A percentile compares a stretch with the other conserved stretches of the same genome.
These are phyloP conservation scores for Metschnikowia vanudenii DNA, from an alignment of 805 yeast species.

Conservation along the genomic window DNA sequence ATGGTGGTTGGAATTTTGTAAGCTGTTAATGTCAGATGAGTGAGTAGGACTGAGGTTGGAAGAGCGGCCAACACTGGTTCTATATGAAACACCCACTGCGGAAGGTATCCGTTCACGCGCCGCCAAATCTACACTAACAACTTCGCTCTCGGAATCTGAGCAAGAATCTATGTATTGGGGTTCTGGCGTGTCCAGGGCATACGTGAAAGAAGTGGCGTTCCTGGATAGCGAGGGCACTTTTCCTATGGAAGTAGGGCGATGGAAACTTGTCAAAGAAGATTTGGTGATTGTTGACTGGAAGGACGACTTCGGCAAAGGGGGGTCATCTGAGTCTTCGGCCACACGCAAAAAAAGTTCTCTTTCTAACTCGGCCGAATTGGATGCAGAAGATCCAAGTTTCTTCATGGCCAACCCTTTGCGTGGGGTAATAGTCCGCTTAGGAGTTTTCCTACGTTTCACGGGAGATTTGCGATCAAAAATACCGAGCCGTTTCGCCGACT, in stretches of 20 bases:
- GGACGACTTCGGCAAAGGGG: background rate
- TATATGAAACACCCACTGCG: background rate
- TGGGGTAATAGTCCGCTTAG: conserved; percentile 15
- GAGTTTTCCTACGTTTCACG: conserved; percentile 5
- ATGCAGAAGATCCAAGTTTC: conserved; percentile 18
- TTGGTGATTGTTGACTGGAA: background rate
- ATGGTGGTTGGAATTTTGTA: no score
- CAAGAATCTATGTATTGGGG: conserved; percentile 7
- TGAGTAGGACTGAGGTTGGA: no score
- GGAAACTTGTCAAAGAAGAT: background rate
- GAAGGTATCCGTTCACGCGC: conserved; percentile 2
- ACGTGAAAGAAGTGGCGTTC: conserved; percentile 6
- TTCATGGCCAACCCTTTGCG: conserved; percentile 40
- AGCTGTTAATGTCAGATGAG: no score
- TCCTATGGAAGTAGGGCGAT: background rate
- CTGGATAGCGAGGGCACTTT: conserved; percentile 6
- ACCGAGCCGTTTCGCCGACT: conserved; percentile 36
- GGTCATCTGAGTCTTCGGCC: background rate
- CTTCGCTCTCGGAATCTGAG: conserved; percentile 12
- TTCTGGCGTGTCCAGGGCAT: conserved; percentile 10
- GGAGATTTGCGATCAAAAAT: conserved; percentile 19
- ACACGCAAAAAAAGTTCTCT: conserved; percentile 7
- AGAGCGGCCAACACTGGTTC: no score
- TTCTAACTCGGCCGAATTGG: conserved; percentile 11
- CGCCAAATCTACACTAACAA: background rate